phyloP scores from a whole-genome alignment of 1,284 basidiomycete genomes.

The Boletellus deceptivus region DNA sequence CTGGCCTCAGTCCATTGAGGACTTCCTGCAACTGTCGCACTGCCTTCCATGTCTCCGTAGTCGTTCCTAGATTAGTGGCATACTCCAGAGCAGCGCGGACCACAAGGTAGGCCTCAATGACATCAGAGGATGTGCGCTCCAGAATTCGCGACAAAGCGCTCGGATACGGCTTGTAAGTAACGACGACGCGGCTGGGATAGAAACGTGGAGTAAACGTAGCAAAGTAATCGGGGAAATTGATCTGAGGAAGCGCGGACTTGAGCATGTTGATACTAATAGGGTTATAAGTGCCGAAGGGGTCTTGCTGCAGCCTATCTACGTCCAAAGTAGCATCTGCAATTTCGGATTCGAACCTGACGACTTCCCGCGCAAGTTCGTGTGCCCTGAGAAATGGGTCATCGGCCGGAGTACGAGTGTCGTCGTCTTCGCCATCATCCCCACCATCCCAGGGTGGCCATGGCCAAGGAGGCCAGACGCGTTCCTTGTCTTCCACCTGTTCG shows the following conservation, averaged over 20 bases:
- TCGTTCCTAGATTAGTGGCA: constrained; percentile 67
- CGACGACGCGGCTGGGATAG: constrained; percentile 76
- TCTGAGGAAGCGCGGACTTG: constrained; percentile 69
- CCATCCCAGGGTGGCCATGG: constrained; percentile 83
- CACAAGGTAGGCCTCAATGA: constrained; percentile 86
- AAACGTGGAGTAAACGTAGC: constrained; percentile 77
- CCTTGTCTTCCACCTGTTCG: constrained; percentile 49
- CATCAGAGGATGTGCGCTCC: constrained; percentile 63
- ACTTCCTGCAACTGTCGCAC: constrained; percentile 67
- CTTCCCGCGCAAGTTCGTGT: constrained; percentile 64
- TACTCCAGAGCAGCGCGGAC: constrained; percentile 65
- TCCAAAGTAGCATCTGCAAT: constrained; percentile 84
- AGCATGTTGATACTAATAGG: constrained; percentile 71
- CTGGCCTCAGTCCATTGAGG: constrained; percentile 84
- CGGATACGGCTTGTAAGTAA: constrained; percentile 84
- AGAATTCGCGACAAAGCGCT: constrained; percentile 70
- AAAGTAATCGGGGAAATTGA: constrained; percentile 84
- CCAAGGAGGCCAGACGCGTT: constrained; percentile 76
- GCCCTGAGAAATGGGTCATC: constrained; percentile 44
- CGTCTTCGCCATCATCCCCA: constrained; percentile 54
- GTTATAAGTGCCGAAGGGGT: constrained; percentile 91
- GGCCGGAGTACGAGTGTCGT: constrained; percentile 41
- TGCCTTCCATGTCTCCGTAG: constrained; percentile 75
- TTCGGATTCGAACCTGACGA: constrained; percentile 79
- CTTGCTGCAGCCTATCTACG: constrained; percentile 66